A percentile compares a stretch with the other conserved stretches of the same genome.
Evolutionary conservation across 768 basidiomycete species (phyloP).

Genomic region (Lactarius hengduanensis): DNA sequence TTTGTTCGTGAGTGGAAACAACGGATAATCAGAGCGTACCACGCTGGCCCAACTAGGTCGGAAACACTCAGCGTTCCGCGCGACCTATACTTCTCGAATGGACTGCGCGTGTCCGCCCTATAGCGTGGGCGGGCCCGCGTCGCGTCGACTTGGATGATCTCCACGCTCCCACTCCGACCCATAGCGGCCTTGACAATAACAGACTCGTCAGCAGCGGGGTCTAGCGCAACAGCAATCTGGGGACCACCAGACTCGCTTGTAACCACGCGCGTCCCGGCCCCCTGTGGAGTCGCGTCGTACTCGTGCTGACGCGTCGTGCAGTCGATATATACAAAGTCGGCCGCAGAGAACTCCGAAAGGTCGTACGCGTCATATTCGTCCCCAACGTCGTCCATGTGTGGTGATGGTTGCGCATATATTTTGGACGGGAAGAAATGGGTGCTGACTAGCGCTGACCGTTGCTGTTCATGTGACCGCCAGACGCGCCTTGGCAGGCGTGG

Average conservation of each 20-base stretch:
- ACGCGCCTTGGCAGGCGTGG: not conserved
- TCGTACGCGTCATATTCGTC: constrained; percentile 30
- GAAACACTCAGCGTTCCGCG: constrained; percentile 24
- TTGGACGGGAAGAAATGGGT: not conserved
- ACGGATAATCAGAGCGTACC: constrained; percentile 13
- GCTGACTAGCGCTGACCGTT: not conserved
- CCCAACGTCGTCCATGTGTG: constrained; percentile 9
- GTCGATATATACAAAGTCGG: constrained; percentile 24
- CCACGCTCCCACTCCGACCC: not conserved
- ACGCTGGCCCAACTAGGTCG: constrained; percentile 28
- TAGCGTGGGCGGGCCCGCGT: not conserved
- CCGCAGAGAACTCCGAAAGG: constrained; percentile 27
- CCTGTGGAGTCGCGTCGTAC: not conserved
- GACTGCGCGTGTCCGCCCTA: constrained; percentile 11
- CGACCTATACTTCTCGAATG: constrained; percentile 17
- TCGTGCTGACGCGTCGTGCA: constrained; percentile 8
- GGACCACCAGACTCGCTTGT: constrained; percentile 25
- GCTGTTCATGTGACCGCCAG: no score
- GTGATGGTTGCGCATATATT: constrained; percentile 1
- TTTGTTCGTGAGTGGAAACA: not conserved
- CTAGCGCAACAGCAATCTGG: constrained; percentile 20
- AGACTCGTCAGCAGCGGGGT: constrained; percentile 19
- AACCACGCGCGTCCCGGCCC: not conserved
- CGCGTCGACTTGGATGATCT: not conserved
- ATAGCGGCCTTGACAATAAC: constrained; percentile 18